These are phyloP conservation scores for Cnidoscolus chayamansa DNA, from an alignment of 441 rosid genomes.

Conservation along the genomic window DNA sequence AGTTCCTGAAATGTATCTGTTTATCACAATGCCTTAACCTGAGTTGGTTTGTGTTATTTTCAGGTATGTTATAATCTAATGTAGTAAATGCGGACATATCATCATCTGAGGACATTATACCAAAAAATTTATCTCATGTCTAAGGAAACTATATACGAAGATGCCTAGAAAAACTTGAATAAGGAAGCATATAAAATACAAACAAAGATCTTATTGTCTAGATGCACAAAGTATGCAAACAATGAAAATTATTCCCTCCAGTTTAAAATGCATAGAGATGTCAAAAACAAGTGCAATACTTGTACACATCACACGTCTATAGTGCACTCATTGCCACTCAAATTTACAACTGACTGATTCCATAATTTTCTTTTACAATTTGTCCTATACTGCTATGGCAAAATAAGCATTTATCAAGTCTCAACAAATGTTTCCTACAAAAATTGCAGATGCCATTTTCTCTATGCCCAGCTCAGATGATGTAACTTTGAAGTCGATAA, in stretches of 20 bases:
- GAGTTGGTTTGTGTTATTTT: neutral
- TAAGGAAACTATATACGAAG: neutral
- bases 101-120: neutral
- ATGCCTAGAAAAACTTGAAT: neutral
- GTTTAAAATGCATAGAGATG: neutral
- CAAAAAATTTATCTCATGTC: neutral
- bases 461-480: slow-evolving; percentile 45
- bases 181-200: neutral
- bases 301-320: neutral
- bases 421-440: slow-evolving; percentile 17
- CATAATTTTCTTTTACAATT: neutral
- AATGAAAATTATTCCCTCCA: neutral
- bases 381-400: neutral
- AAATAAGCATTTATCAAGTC: slow-evolving; percentile 19
- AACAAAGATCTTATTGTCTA: neutral
- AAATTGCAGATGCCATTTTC: slow-evolving; percentile 51
- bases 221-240: neutral
- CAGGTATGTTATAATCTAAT: neutral
- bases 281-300: neutral
- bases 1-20: neutral
- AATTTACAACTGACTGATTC: neutral
- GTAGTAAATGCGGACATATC: neutral
- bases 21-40: neutral
- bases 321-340: neutral
- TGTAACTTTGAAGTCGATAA: slow-evolving; percentile 39